Evolutionary conservation across 352 stramenopile genomes (phyloP).

Genomic region (Phytophthora cryptogea): DNA sequence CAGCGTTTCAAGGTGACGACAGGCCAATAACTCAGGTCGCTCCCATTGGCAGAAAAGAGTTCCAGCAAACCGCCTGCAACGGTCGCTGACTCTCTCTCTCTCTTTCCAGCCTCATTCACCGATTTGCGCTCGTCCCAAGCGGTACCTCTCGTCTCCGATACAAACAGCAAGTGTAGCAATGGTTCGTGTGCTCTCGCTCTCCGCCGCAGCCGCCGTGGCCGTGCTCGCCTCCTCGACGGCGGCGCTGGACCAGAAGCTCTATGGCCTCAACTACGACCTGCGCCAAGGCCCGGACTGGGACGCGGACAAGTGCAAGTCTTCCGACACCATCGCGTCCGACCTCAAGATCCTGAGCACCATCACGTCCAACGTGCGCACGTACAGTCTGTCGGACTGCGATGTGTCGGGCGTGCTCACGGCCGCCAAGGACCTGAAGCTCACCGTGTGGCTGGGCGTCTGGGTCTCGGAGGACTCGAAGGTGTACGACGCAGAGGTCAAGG

Average conservation of each 20-base stretch:
- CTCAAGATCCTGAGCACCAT: slow-evolving; percentile 68
- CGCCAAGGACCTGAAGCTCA: slow-evolving; percentile 72
- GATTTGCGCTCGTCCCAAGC: slow-evolving; percentile 19
- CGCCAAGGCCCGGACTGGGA: slow-evolving; percentile 83
- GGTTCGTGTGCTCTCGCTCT: slow-evolving; percentile 33
- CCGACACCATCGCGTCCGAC: slow-evolving; percentile 65
- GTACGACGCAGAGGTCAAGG: slow-evolving; percentile 68
- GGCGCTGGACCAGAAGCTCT: slow-evolving; percentile 77
- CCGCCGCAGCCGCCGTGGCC: slow-evolving; percentile 30
- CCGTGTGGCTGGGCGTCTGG: slow-evolving; percentile 85
- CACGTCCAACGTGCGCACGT: slow-evolving; percentile 81
- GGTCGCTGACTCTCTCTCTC: slow-evolving; percentile 19
- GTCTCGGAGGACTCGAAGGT: slow-evolving; percentile 66
- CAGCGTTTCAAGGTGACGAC: slow-evolving; percentile 2
- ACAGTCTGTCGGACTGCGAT: slow-evolving; percentile 80
- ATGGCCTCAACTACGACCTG: slow-evolving; percentile 86
- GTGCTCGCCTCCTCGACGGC: slow-evolving; percentile 36
- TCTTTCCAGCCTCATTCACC: slow-evolving; percentile 24
- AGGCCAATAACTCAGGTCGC: slow-evolving; percentile 3
- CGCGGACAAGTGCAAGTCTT: slow-evolving; percentile 72
- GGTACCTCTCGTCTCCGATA: slow-evolving; percentile 5
- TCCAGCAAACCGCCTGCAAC: slow-evolving; percentile 20
- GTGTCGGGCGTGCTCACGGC: slow-evolving; percentile 65
- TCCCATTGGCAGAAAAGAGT: slow-evolving; percentile 21
- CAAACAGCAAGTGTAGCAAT: slow-evolving; percentile 27